Percentiles rank a stretch among this genome's conserved stretches.
phyloP scores from a whole-genome alignment of 1,284 basidiomycete species.

The Ganoderma lingzhi region DNA sequence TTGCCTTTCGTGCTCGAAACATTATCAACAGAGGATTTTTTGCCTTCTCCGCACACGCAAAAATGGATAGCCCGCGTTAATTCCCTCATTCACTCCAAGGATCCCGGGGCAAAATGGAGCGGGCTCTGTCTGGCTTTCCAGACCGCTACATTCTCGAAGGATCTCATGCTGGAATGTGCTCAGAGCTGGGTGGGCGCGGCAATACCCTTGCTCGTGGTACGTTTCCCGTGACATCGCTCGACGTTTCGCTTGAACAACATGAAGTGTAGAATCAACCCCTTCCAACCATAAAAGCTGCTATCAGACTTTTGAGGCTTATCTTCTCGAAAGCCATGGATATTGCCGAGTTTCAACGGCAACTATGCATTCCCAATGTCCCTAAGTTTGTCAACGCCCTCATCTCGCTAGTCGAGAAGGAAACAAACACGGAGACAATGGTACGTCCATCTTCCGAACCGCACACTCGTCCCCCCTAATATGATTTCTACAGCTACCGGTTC shows the following conservation, averaged over 20 bases:
- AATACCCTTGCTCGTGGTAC: constrained; percentile 59
- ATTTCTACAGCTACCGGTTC: constrained; percentile 53
- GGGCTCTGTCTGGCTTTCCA: constrained; percentile 76
- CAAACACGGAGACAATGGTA: constrained; percentile 63
- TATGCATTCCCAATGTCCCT: constrained; percentile 72
- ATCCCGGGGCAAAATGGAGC: constrained; percentile 75
- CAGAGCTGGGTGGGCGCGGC: constrained; percentile 73
- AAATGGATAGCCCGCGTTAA: constrained; percentile 79
- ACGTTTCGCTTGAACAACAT: constrained; percentile 32
- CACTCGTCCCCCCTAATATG: background rate
- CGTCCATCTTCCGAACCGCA: constrained; percentile 8
- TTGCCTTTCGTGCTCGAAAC: constrained; percentile 64
- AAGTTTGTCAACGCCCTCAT: constrained; percentile 72
- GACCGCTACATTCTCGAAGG: constrained; percentile 63
- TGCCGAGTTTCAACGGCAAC: constrained; percentile 80
- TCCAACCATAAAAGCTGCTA: constrained; percentile 64
- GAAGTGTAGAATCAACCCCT: constrained; percentile 70
- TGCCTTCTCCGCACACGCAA: constrained; percentile 66
- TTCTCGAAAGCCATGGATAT: constrained; percentile 65
- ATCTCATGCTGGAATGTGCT: constrained; percentile 71
- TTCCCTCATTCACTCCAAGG: constrained; percentile 77
- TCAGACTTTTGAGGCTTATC: constrained; percentile 66
- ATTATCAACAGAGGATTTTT: constrained; percentile 58
- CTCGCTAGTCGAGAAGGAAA: constrained; percentile 58
- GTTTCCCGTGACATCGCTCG: constrained; percentile 46